These are phyloP conservation scores for Cyclocybe cylindracea DNA, from an alignment of 768 basidiomycete genomes.

Conservation along the genomic window DNA sequence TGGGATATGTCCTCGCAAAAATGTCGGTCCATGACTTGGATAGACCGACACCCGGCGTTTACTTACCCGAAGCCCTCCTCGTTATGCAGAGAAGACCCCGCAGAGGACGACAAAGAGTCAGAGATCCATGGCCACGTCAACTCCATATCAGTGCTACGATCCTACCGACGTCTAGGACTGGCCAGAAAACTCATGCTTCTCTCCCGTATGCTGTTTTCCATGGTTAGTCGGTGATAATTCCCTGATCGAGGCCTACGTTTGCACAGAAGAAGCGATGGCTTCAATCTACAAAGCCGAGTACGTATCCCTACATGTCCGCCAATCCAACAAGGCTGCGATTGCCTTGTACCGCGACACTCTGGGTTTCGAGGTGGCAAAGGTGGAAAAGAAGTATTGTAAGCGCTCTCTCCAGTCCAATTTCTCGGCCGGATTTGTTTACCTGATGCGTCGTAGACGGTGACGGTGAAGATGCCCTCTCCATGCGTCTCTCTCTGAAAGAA, in stretches of 20 bases:
- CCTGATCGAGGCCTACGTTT: neutral
- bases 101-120: conserved; percentile 56
- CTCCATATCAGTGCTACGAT: conserved; percentile 91
- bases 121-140: conserved; percentile 90
- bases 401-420: conserved; percentile 13
- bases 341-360: conserved; percentile 86
- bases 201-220: conserved; percentile 63
- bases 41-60: neutral
- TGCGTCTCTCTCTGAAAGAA: conserved; percentile 50
- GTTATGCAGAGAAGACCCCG: conserved; percentile 34
- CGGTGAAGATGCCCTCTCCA: conserved; percentile 85
- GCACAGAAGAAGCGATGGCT: conserved; percentile 86
- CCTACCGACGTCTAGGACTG: conserved; percentile 87
- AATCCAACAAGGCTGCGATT: conserved; percentile 93
- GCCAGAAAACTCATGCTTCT: conserved; percentile 94
- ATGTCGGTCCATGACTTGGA: conserved; percentile 57
- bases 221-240: neutral
- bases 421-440: conserved; percentile 2
- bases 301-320: conserved; percentile 89
- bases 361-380: conserved; percentile 82
- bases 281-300: conserved; percentile 82
- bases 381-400: conserved; percentile 92
- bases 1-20: conserved; percentile 95
- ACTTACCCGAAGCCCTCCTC: neutral
- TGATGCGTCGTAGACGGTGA: conserved; percentile 65